Conservation (phyloP, 2,329 filamentous ascomycete species). For the Fusarium illudens region DNA sequence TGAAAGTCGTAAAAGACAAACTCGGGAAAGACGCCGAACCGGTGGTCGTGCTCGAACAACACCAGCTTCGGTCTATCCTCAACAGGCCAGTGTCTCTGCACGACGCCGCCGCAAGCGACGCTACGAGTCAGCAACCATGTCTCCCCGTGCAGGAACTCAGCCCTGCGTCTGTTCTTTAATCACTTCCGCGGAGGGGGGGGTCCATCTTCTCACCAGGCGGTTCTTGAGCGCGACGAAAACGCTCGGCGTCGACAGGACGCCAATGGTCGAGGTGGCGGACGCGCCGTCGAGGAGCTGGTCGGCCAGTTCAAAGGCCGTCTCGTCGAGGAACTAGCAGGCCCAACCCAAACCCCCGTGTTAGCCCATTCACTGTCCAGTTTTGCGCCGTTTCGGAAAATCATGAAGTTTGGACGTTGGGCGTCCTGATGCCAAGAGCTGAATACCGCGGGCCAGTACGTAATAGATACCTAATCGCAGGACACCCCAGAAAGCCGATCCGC, state of each 20-base stretch:
- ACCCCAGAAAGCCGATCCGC: conserved; percentile 25
- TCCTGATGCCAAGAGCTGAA: conserved; percentile 13
- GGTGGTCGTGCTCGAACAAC: conserved; percentile 77
- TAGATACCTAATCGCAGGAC: conserved; percentile 24
- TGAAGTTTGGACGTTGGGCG: conserved; percentile 25
- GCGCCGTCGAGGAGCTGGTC: conserved; percentile 70
- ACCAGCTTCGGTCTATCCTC: conserved; percentile 62
- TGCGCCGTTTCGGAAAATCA: conserved; percentile 19
- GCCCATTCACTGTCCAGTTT: not conserved
- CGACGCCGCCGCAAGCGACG: not conserved
- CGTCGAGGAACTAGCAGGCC: conserved; percentile 70
- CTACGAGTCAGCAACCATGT: conserved; percentile 13
- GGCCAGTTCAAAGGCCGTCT: conserved; percentile 72
- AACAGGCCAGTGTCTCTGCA: conserved; percentile 33
- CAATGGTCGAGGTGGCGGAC: conserved; percentile 66
- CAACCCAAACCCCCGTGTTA: conserved; percentile 14
- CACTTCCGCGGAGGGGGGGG: not conserved
- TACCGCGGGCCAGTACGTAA: conserved; percentile 36
- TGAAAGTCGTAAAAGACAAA: conserved; percentile 80
- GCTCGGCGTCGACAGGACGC: conserved; percentile 77
- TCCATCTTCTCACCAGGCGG: conserved; percentile 62
- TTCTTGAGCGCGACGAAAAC: conserved; percentile 82
- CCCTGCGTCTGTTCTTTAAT: not conserved
- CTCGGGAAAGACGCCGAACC: conserved; percentile 78
- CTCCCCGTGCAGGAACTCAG: not conserved